These are phyloP conservation scores for Phytophthora fragariaefolia DNA, from an alignment of 352 stramenopile genomes.

Conservation along the genomic window DNA sequence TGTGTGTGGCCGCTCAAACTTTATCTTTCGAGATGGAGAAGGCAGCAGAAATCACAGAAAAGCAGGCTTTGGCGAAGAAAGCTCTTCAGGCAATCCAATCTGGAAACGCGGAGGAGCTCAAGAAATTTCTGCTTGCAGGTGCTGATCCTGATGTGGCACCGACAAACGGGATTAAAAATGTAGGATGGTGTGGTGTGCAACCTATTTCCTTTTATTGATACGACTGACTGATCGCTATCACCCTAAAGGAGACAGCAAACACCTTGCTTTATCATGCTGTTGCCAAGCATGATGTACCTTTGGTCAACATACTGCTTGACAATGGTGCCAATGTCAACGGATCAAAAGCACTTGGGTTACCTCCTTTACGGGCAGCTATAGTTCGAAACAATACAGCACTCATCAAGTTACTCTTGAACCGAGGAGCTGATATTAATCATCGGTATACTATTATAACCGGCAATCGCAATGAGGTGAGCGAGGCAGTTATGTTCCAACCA, in stretches of 20 bases:
- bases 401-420: constrained; percentile 6
- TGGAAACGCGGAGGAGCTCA: constrained; percentile 1
- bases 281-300: constrained; percentile 8
- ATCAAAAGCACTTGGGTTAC: neutral
- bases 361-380: constrained; percentile 11
- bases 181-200: neutral
- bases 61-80: constrained; percentile 7
- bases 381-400: constrained; percentile 13
- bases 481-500: neutral
- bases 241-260: constrained; percentile 3
- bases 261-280: constrained; percentile 18
- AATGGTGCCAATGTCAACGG: constrained; percentile 8
- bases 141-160: constrained; percentile 6
- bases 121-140: neutral
- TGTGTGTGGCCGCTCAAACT: neutral
- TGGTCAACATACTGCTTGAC: constrained; percentile 11
- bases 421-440: constrained; percentile 16
- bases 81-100: constrained; percentile 1
- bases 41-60: neutral
- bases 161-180: constrained; percentile 5
- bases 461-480: constrained; percentile 8
- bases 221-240: neutral
- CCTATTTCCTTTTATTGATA: neutral
- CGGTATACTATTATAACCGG: constrained; percentile 5
- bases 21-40: constrained; percentile 7